These are phyloP conservation scores for Avena insularis DNA, from an alignment of 176 grass and related monocot genomes.

Conservation along the genomic window DNA sequence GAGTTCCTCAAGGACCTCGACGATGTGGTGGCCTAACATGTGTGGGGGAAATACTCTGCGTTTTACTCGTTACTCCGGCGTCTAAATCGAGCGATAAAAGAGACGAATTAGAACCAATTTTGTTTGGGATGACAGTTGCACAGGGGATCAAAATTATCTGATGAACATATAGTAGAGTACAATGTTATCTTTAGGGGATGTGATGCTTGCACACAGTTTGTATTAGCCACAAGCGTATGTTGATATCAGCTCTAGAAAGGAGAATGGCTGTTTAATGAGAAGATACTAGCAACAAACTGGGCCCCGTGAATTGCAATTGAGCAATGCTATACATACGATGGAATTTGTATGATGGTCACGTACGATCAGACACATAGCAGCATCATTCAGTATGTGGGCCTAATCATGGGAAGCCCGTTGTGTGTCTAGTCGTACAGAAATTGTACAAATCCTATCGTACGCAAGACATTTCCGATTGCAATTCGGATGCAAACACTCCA, in stretches of 20 bases:
- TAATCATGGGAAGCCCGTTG: no score
- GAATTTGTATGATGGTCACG: no score
- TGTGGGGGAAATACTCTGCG: no score
- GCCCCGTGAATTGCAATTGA: background rate
- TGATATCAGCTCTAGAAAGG: background rate
- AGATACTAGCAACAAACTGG: no score
- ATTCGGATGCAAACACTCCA: background rate
- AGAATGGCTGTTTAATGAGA: background rate
- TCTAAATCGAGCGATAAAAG: background rate
- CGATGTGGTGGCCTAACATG: background rate
- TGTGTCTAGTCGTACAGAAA: no score
- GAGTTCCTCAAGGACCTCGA: background rate
- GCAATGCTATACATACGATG: no score
- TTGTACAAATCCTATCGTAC: no score
- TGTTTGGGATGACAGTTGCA: no score
- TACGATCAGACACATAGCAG: no score
- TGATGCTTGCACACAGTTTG: background rate
- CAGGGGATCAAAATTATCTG: no score
- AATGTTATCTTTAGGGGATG: background rate
- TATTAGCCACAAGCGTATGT: background rate
- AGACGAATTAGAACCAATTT: background rate
- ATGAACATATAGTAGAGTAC: background rate
- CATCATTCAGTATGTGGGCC: no score
- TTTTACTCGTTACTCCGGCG: background rate
- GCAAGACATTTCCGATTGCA: no score